Evolutionary conservation across 1,284 basidiomycete genomes (phyloP).

Genomic region (Malassezia furfur): DNA sequence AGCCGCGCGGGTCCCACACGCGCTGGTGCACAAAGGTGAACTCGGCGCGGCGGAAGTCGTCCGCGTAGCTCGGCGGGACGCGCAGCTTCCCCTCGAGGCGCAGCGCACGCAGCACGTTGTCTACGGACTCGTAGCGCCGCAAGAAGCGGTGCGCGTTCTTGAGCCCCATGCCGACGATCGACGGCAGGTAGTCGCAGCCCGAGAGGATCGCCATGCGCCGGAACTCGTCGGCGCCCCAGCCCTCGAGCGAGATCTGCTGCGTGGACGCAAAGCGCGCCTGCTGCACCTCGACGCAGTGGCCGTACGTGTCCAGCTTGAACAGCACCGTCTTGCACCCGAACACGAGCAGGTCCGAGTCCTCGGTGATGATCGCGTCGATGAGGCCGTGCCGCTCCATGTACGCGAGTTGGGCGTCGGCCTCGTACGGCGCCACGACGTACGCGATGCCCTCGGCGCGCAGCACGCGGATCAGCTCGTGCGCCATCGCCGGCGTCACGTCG

Average conservation of each 20-base stretch:
- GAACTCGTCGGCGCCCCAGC: conserved; percentile 83
- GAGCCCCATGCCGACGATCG: conserved; percentile 49
- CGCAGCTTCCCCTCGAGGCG: conserved; percentile 73
- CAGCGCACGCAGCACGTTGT: conserved; percentile 71
- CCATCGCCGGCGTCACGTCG: conserved; percentile 95
- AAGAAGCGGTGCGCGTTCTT: conserved; percentile 85
- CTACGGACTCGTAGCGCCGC: conserved; percentile 72
- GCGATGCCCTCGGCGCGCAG: conserved; percentile 26
- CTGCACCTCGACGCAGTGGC: conserved; percentile 69
- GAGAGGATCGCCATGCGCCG: conserved; percentile 91
- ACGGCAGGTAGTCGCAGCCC: conserved; percentile 77
- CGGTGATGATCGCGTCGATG: conserved; percentile 87
- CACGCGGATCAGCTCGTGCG: conserved; percentile 91
- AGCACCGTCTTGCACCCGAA: conserved; percentile 77
- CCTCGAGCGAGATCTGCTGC: conserved; percentile 65
- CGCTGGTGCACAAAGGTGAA: conserved; percentile 88
- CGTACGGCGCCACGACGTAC: conserved; percentile 94
- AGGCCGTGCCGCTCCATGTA: conserved; percentile 74
- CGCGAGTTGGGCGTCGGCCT: conserved; percentile 93
- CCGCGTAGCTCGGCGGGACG: conserved; percentile 61
- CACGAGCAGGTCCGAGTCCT: conserved; percentile 94
- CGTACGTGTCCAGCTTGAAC: conserved; percentile 49
- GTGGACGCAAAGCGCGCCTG: conserved; percentile 66
- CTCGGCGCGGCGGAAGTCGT: conserved; percentile 64
- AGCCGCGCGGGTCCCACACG: conserved; percentile 66